Conservation (phyloP, 805 yeast species). For the Candida lessepsii region DNA sequence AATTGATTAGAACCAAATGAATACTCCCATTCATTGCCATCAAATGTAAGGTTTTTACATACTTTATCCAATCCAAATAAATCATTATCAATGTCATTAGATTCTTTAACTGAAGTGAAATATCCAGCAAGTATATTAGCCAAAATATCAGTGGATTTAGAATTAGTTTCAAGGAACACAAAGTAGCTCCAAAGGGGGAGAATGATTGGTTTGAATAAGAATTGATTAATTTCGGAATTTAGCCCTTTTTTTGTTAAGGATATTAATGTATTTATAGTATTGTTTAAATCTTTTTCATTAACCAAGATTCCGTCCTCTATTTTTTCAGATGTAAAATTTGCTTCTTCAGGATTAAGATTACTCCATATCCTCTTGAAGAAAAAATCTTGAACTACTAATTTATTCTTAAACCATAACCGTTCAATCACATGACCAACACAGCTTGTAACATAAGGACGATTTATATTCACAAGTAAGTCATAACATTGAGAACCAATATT, state of each 20-base stretch:
- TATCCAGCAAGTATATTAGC: slow-evolving; percentile 39
- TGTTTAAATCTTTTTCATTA: slow-evolving; percentile 52
- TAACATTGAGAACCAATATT: slow-evolving; percentile 65
- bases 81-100: slow-evolving; percentile 15
- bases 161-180: slow-evolving; percentile 29
- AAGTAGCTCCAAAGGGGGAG: slow-evolving; percentile 46
- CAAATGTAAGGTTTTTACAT: slow-evolving; percentile 31
- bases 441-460: slow-evolving; percentile 59
- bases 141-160: slow-evolving; percentile 34
- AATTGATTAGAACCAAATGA: slow-evolving; percentile 41
- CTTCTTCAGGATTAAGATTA: slow-evolving; percentile 42
- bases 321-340: too few species aligned
- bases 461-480: slow-evolving; percentile 53
- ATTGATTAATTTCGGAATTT: slow-evolving; percentile 22
- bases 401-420: slow-evolving; percentile 49
- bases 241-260: slow-evolving; percentile 51
- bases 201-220: slow-evolving; percentile 31
- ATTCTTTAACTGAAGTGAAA: slow-evolving; percentile 25
- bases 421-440: slow-evolving; percentile 57
- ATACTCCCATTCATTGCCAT: slow-evolving; percentile 39
- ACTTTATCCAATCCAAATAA: slow-evolving; percentile 28
- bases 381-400: slow-evolving; percentile 55
- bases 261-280: slow-evolving; percentile 61
- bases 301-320: slow-evolving; percentile 32
- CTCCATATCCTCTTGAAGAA: slow-evolving; percentile 51